Conservation (phyloP, 2,329 filamentous ascomycete genomes). For the Cladorrhinum sp. region DNA sequence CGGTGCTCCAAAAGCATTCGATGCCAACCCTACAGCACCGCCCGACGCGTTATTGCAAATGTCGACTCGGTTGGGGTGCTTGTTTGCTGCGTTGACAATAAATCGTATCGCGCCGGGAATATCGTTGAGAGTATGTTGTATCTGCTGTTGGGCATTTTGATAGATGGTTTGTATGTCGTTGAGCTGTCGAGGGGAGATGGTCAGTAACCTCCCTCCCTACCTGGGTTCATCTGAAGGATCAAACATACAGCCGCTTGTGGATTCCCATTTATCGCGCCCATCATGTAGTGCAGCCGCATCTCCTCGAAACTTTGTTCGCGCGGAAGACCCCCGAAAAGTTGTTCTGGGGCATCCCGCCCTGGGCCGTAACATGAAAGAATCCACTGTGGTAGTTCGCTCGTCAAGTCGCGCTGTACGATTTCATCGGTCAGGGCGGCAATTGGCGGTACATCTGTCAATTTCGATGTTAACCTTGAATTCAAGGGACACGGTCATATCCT, state of each 20-base stretch:
- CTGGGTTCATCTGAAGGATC: not conserved
- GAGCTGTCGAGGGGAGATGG: slow-evolving; percentile 41
- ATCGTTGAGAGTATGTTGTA: slow-evolving; percentile 67
- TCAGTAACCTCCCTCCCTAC: slow-evolving; percentile 18
- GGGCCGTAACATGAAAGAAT: slow-evolving; percentile 84
- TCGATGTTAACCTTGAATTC: slow-evolving; percentile 20
- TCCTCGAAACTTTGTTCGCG: slow-evolving; percentile 90
- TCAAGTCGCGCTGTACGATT: slow-evolving; percentile 64
- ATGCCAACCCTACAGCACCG: slow-evolving; percentile 31
- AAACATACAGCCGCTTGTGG: slow-evolving; percentile 49
- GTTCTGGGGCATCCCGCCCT: slow-evolving; percentile 69
- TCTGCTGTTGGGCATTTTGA: slow-evolving; percentile 65
- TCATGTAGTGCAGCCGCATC: slow-evolving; percentile 70
- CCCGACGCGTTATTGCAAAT: slow-evolving; percentile 46
- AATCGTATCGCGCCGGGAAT: slow-evolving; percentile 70
- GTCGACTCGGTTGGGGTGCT: slow-evolving; percentile 73
- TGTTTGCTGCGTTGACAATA: slow-evolving; percentile 61
- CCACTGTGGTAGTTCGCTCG: slow-evolving; percentile 73
- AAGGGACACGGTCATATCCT: slow-evolving; percentile 11
- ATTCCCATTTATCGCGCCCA: slow-evolving; percentile 58
- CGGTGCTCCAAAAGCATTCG: slow-evolving; percentile 41
- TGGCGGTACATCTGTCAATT: not conserved
- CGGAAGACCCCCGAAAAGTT: slow-evolving; percentile 75
- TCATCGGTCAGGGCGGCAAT: slow-evolving; percentile 50
- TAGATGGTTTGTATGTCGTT: slow-evolving; percentile 60